These are phyloP conservation scores for Multifurca ochricompacta DNA, from an alignment of 768 basidiomycete species.

Conservation along the genomic window DNA sequence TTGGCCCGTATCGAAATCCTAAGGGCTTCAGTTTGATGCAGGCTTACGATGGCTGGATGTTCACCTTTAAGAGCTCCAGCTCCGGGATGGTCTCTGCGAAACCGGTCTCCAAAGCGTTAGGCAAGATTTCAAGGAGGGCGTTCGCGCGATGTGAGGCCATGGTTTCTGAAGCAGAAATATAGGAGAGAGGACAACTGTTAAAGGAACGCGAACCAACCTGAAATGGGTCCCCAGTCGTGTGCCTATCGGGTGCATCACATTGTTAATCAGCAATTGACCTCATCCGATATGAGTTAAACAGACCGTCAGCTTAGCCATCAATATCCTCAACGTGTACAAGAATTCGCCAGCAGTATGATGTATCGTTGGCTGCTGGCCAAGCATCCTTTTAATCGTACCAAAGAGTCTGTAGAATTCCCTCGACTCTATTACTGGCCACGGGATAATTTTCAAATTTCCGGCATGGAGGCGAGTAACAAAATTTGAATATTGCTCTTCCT, in stretches of 20 bases:
- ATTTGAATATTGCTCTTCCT: constrained; percentile 53
- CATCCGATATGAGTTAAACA: neutral
- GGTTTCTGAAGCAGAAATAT: constrained; percentile 32
- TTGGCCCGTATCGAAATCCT: constrained; percentile 48
- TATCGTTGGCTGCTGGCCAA: constrained; percentile 44
- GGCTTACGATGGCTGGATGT: neutral
- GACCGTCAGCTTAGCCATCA: constrained; percentile 65
- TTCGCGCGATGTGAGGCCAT: constrained; percentile 41
- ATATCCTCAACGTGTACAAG: constrained; percentile 47
- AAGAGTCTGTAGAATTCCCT: constrained; percentile 52
- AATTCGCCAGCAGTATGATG: constrained; percentile 49
- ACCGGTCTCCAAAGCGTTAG: constrained; percentile 42
- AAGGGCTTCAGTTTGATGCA: neutral
- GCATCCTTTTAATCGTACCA: constrained; percentile 34
- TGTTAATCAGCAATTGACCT: neutral
- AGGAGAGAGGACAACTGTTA: neutral
- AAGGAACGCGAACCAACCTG: constrained; percentile 36
- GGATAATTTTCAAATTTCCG: constrained; percentile 50
- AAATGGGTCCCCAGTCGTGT: constrained; percentile 59
- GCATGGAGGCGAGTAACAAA: constrained; percentile 55
- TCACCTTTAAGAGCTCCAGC: constrained; percentile 44
- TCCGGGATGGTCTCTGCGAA: constrained; percentile 38
- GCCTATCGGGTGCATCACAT: constrained; percentile 31
- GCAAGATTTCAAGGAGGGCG: constrained; percentile 36
- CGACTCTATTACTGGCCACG: constrained; percentile 63